phyloP scores from a whole-genome alignment of 2,329 filamentous ascomycete genomes.

The Pseudofabraea citricarpa region DNA sequence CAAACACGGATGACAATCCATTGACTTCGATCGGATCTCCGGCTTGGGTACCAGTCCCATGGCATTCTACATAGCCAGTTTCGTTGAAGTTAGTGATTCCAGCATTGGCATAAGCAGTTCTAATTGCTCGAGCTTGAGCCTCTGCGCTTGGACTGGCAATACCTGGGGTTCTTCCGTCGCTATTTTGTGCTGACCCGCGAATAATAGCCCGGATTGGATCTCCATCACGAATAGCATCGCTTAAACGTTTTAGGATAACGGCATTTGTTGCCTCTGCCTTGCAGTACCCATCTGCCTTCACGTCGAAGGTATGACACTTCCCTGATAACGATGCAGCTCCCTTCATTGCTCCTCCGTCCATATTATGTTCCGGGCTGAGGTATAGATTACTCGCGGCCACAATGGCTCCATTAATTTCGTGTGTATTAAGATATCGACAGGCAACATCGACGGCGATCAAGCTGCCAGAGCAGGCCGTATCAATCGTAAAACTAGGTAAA shows the following conservation, averaged over 20 bases:
- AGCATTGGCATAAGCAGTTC: slow-evolving; percentile 5
- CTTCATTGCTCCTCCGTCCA: slow-evolving; percentile 8
- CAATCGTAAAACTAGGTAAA: slow-evolving; percentile 43
- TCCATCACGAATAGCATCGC: slow-evolving; percentile 51
- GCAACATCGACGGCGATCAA: slow-evolving; percentile 50
- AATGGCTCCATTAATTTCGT: slow-evolving; percentile 31
- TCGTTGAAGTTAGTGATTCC: slow-evolving; percentile 9
- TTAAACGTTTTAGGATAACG: slow-evolving; percentile 54
- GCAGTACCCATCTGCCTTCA: slow-evolving; percentile 56
- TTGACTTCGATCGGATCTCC: slow-evolving; percentile 15
- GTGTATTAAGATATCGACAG: slow-evolving; percentile 40
- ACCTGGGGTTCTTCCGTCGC: slow-evolving; percentile 49
- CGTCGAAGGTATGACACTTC: slow-evolving; percentile 45
- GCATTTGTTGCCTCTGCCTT: slow-evolving; percentile 56
- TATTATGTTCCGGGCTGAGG: slow-evolving; percentile 11
- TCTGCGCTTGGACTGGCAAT: slow-evolving; percentile 47
- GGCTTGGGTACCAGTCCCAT: slow-evolving; percentile 28
- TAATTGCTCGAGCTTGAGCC: slow-evolving; percentile 31
- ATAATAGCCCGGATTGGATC: slow-evolving; percentile 54
- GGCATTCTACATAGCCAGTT: slow-evolving; percentile 31
- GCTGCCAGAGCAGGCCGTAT: slow-evolving; percentile 54
- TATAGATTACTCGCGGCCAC: slow-evolving; percentile 24
- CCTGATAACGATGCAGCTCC: slow-evolving; percentile 22
- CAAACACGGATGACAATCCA: slow-evolving; percentile 2
- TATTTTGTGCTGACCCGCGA: slow-evolving; percentile 45